Percentiles rank a stretch among this genome's conserved stretches.
phyloP scores from a whole-genome alignment of 2,329 filamentous ascomycete genomes.

The Alternaria dauci region DNA sequence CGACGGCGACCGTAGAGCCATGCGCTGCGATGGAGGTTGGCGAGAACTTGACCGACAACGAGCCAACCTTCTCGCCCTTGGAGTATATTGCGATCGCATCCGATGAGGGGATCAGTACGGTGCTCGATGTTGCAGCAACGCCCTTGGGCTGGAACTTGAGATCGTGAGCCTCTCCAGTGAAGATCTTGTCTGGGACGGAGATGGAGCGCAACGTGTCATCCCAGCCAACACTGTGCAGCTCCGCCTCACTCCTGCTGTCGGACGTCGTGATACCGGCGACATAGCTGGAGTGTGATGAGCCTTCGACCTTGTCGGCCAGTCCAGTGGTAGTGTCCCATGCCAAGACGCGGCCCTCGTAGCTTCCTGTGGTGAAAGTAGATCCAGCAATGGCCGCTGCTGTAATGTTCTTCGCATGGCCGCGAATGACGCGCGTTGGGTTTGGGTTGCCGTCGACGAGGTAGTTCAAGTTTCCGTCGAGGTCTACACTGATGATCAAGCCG shows the following conservation, averaged over 20 bases:
- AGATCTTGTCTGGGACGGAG: constrained; percentile 77
- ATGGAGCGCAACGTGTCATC: constrained; percentile 87
- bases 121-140: constrained; percentile 65
- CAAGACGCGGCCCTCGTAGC: constrained; percentile 87
- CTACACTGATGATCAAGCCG: constrained; percentile 87
- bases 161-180: constrained; percentile 72
- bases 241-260: constrained; percentile 43
- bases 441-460: constrained; percentile 79
- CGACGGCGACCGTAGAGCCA: constrained; percentile 75
- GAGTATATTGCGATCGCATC: constrained; percentile 68
- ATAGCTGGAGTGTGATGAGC: constrained; percentile 84
- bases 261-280: constrained; percentile 75
- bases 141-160: constrained; percentile 84
- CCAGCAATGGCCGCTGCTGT: constrained; percentile 73
- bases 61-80: constrained; percentile 67
- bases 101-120: constrained; percentile 61
- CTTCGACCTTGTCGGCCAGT: constrained; percentile 74
- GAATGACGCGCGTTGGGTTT: constrained; percentile 74
- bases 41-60: constrained; percentile 67
- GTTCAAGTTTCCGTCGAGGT: constrained; percentile 86
- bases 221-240: constrained; percentile 90
- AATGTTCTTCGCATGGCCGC: constrained; percentile 91
- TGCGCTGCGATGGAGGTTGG: constrained; percentile 77
- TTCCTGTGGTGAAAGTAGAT: constrained; percentile 83
- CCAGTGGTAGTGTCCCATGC: constrained; percentile 82